Percentiles rank a stretch among this genome's conserved stretches.
These are phyloP conservation scores for Hymenoscyphus occultus DNA, from an alignment of 2,329 filamentous ascomycete genomes.

Conservation along the genomic window DNA sequence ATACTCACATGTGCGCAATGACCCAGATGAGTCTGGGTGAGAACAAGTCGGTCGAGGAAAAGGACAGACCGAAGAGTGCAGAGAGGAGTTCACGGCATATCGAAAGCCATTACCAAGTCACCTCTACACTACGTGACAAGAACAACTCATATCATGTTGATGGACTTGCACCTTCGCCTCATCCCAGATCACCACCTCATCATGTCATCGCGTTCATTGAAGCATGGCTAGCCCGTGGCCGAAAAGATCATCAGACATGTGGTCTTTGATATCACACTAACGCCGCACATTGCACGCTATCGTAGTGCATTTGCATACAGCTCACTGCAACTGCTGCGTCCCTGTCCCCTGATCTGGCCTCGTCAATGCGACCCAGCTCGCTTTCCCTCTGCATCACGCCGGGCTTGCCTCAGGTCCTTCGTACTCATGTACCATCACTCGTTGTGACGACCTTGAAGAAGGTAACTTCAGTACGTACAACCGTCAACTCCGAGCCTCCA, in stretches of 20 bases:
- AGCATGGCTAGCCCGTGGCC: not conserved
- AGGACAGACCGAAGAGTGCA: conserved; percentile 10
- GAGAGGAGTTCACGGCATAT: conserved; percentile 6
- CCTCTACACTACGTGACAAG: conserved; percentile 3
- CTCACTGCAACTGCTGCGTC: conserved; percentile 1
- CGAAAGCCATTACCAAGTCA: conserved; percentile 1
- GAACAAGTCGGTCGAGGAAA: conserved; percentile 7
- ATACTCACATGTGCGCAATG: not conserved
- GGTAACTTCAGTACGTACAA: not conserved
- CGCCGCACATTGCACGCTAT: conserved; percentile 12
- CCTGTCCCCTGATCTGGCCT: conserved; percentile 1
- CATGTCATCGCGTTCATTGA: not conserved
- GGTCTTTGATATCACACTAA: conserved; percentile 3
- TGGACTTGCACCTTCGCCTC: not conserved
- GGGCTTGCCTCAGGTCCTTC: not conserved
- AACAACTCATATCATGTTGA: conserved; percentile 4
- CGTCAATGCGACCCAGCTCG: not conserved
- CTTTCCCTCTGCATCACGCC: conserved; percentile 1
- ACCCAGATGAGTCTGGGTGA: conserved; percentile 8
- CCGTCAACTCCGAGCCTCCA: conserved; percentile 3
- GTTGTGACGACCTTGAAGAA: conserved; percentile 1
- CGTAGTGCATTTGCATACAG: conserved; percentile 4
- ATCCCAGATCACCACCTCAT: not conserved
- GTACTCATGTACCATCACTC: not conserved
- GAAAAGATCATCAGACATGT: conserved; percentile 3